Base-by-base conservation (phyloP, 2,329 filamentous ascomycete genomes). In the Hymenoscyphus repandus region DNA sequence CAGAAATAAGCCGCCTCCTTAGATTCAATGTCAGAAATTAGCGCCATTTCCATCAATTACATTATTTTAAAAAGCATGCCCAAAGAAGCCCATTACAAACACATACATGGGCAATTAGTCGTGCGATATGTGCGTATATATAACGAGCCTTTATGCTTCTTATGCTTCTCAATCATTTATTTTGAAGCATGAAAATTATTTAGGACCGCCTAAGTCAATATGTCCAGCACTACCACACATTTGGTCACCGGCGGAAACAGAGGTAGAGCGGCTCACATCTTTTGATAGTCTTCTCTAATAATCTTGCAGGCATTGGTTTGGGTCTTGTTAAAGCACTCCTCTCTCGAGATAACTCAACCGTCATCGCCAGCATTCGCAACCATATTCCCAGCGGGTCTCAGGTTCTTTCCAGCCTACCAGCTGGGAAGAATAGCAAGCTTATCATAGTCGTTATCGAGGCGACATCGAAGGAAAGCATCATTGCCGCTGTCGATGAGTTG, bases 381-480 rank as follows among this genome's bases (percentile, higher is more conserved):
- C 50, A 52, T 12, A 17, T 36, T 10, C 39, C 47, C 37, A 39
- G 59, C 6, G 58, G 61, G 30, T 61, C 65, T 1, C 40, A 64
- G 10, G 55, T 63, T 5, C 62, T 73, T 6, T 39, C 55, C 5
- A 31, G 45, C 2, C 52, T 67, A 1, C 57, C 61, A 17, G 37
- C 31, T 6, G 46, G 37, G 6, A 15, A 22, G 44, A 20, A 7
- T 7, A 73, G 65, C 33, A 53, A 39, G 0, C 58, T 78, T 11
- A 63, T 75, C 32, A 53, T 75, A 11, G 61, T 74, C n/a, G 70
- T 73, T 52, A 62, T 75, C 53, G 74, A 78, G 33, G 62, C 65
- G 1, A 56, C 54, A 1, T 61, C 63, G 13, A 60, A 68, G 7
- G 56, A 61, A 0, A 69, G 72, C 52, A 56, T 71, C 0, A 52